Percentiles rank a stretch among this genome's conserved stretches.
Conservation (phyloP, 31 red algal species). For the Porphyra umbilicalis region DNA sequence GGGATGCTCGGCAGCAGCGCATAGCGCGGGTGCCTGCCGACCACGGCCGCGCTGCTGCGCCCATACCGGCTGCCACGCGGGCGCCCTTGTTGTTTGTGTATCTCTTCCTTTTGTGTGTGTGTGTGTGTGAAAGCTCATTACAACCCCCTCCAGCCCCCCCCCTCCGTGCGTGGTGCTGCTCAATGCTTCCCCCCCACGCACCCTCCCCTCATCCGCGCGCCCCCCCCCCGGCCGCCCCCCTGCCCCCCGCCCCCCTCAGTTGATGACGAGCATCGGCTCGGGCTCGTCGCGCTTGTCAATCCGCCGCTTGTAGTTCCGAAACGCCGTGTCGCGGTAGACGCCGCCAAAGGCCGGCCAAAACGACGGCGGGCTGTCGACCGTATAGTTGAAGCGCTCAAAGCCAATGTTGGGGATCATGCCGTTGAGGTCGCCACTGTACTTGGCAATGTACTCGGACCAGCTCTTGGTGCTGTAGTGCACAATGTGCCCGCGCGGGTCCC, state of each 20-base stretch:
- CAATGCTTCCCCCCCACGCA: not conserved
- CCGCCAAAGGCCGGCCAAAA: not conserved
- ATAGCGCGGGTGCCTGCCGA: no score
- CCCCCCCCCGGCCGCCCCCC: not conserved
- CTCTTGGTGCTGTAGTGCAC: constrained; percentile 1
- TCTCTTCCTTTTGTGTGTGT: no score
- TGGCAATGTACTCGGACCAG: not conserved
- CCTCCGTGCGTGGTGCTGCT: no score
- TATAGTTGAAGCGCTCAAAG: constrained; percentile 1
- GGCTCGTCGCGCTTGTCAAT: not conserved
- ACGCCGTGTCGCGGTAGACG: not conserved
- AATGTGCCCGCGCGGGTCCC: not conserved
- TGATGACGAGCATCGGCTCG: not conserved
- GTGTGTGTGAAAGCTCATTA: no score
- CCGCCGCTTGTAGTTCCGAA: not conserved
- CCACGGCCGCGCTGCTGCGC: no score
- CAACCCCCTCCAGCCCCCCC: no score
- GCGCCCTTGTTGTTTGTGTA: no score
- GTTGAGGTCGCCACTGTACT: not conserved
- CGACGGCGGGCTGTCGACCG: not conserved
- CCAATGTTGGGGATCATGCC: constrained; percentile 1
- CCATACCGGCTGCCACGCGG: no score
- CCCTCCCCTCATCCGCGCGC: not conserved
- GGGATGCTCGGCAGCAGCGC: no score
- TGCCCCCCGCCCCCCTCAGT: not conserved